Evolutionary conservation across 495 filamentous ascomycete genomes (phyloP).

Genomic region (Aspergillus ostianus): DNA sequence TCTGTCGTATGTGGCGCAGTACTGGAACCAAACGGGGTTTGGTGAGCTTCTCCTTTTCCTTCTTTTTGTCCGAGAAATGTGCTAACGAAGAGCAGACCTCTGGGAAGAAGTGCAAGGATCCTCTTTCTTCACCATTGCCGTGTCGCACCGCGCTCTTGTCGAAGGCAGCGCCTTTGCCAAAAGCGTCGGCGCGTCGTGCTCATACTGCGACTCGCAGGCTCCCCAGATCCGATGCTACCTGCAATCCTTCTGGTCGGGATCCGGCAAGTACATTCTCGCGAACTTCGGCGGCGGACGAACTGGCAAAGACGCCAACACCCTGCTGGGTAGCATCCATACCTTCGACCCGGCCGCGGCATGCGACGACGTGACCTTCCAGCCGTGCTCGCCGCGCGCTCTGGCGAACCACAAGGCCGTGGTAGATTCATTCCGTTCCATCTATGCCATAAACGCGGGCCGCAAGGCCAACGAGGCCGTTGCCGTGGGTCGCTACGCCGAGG

Average conservation of each 20-base stretch:
- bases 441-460: constrained; percentile 55
- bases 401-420: constrained; percentile 63
- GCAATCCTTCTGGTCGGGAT: constrained; percentile 64
- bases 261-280: constrained; percentile 46
- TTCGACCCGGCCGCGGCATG: constrained; percentile 58
- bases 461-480: constrained; percentile 48
- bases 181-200: constrained; percentile 38
- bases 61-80: background rate
- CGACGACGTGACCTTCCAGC: constrained; percentile 54
- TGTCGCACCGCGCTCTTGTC: constrained; percentile 56
- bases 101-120: constrained; percentile 69
- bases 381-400: constrained; percentile 60
- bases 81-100: constrained; percentile 43
- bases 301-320: constrained; percentile 61
- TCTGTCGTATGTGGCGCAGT: constrained; percentile 65
- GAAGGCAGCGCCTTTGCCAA: constrained; percentile 59
- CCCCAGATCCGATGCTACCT: constrained; percentile 61
- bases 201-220: constrained; percentile 51
- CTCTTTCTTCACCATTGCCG: constrained; percentile 59
- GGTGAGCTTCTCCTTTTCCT: constrained; percentile 16
- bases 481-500: constrained; percentile 70
- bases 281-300: constrained; percentile 53
- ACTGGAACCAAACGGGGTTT: constrained; percentile 69
- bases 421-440: constrained; percentile 60
- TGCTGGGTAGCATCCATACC: constrained; percentile 61